phyloP scores from a whole-genome alignment of 441 rosid species.

The Brassica balearica region DNA sequence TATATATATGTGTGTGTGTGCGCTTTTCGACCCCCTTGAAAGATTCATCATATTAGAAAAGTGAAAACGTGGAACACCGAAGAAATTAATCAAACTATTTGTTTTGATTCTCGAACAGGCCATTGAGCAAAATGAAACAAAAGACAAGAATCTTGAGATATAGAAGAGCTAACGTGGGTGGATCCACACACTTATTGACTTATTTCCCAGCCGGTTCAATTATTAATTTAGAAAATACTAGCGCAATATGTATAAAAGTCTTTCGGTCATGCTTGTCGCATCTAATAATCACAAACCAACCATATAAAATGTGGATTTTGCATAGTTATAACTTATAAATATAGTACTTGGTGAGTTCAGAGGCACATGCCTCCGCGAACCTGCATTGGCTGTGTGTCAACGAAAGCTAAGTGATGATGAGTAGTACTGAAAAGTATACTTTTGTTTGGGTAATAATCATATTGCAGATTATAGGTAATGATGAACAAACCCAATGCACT shows the following conservation, averaged over 20 bases:
- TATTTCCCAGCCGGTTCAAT: background rate
- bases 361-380: constrained; percentile 28
- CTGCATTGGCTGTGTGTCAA: constrained; percentile 32
- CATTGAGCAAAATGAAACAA: background rate
- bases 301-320: constrained; percentile 10
- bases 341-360: constrained; percentile 28
- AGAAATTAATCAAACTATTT: background rate
- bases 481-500: background rate
- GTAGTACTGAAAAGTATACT: constrained; percentile 10
- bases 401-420: constrained; percentile 28
- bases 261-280: constrained; percentile 10
- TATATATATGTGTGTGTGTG: background rate
- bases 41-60: background rate
- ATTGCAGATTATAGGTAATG: background rate
- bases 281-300: constrained; percentile 25
- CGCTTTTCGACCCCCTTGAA: background rate
- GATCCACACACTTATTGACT: background rate
- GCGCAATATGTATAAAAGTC: background rate
- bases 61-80: constrained; percentile 1
- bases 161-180: background rate
- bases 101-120: background rate
- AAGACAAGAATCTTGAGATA: constrained; percentile 2
- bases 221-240: background rate
- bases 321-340: background rate
- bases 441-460: constrained; percentile 1